Conservation (phyloP, 345 rosid genomes). For the Streptanthus diversifolius region DNA sequence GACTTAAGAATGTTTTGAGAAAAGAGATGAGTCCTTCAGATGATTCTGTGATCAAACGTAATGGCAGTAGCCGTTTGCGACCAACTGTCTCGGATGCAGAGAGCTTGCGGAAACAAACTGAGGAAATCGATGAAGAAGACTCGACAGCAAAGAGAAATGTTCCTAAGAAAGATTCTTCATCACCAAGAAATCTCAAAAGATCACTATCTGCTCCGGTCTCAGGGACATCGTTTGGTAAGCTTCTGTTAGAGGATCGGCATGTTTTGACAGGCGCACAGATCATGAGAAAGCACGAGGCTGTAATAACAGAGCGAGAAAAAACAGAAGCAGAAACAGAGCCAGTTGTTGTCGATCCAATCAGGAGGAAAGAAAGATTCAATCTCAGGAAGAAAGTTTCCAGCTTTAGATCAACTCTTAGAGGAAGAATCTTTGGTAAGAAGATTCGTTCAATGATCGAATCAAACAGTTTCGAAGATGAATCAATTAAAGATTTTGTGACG, state of each 20-base stretch:
- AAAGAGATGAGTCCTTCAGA: conserved; percentile 41
- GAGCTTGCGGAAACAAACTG: conserved; percentile 28
- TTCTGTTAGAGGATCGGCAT: conserved; percentile 74
- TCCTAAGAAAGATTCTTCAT: conserved; percentile 36
- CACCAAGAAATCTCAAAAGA: conserved; percentile 69
- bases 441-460: conserved; percentile 62
- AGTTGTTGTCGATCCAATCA: conserved; percentile 36
- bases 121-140: conserved; percentile 51
- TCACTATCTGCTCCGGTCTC: conserved; percentile 88
- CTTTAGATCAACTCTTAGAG: conserved; percentile 59
- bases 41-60: background rate
- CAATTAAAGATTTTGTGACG: conserved; percentile 53
- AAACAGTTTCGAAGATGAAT: conserved; percentile 38
- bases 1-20: conserved; percentile 58
- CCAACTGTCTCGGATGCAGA: conserved; percentile 42
- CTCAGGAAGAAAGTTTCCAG: conserved; percentile 72
- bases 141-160: conserved; percentile 35
- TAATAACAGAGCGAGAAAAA: conserved; percentile 22
- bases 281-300: conserved; percentile 75
- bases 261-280: conserved; percentile 77
- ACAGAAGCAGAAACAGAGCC: conserved; percentile 13
- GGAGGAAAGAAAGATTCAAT: conserved; percentile 66
- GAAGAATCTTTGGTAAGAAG: conserved; percentile 69
- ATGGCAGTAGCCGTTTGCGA: conserved; percentile 33
- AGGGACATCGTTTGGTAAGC: conserved; percentile 84